Evolutionary conservation across 192 early-diverging fungal genomes (phyloP).

Genomic region (Coemansia sp.): DNA sequence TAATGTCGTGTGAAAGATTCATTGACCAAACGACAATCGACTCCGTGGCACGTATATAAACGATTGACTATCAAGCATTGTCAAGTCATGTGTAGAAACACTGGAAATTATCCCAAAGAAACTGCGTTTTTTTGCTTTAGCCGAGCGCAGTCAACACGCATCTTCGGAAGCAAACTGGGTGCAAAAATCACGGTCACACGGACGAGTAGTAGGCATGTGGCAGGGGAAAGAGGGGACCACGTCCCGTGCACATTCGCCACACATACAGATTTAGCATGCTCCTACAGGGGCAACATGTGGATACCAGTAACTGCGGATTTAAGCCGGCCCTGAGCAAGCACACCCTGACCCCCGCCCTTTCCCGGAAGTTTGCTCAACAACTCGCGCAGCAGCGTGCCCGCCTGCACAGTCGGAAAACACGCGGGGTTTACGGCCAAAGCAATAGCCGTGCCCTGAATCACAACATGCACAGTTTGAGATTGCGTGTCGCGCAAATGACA

Average conservation of each 20-base stretch:
- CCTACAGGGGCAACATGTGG: slow-evolving; percentile 9
- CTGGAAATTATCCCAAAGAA: no score
- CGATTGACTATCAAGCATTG: slow-evolving; percentile 1
- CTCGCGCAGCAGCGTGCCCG: slow-evolving; percentile 68
- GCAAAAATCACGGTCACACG: neutral
- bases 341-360: slow-evolving; percentile 38
- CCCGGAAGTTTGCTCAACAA: slow-evolving; percentile 66
- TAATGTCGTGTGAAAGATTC: neutral
- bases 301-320: slow-evolving; percentile 19
- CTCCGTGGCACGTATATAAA: neutral
- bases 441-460: slow-evolving; percentile 73
- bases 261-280: neutral
- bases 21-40: neutral
- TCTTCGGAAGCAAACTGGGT: neutral
- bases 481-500: slow-evolving; percentile 25
- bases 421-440: slow-evolving; percentile 74
- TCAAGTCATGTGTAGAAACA: no score
- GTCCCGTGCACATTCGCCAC: neutral
- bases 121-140: neutral
- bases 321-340: slow-evolving; percentile 37
- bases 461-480: slow-evolving; percentile 52
- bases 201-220: neutral
- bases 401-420: slow-evolving; percentile 73
- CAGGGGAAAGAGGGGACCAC: neutral
- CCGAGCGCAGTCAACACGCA: neutral